phyloP scores from a whole-genome alignment of 2,329 filamentous ascomycete species.

The Cladorrhinum sp. region DNA sequence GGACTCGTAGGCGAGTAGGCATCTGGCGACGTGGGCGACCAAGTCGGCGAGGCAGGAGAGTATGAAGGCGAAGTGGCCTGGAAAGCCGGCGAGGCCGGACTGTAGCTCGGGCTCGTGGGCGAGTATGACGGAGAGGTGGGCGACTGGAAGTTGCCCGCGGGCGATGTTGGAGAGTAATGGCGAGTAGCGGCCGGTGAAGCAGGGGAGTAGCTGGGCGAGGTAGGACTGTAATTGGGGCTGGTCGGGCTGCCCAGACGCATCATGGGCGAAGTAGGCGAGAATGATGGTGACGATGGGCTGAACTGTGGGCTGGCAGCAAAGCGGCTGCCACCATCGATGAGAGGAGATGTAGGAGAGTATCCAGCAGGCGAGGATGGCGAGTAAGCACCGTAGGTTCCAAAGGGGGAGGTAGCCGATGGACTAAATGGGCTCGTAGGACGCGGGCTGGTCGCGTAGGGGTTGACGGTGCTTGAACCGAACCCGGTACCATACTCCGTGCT shows the following conservation, averaged over 20 bases:
- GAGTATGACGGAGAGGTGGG: conserved; percentile 73
- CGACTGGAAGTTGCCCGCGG: conserved; percentile 63
- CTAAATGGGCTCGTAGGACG: conserved; percentile 73
- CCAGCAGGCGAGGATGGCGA: conserved; percentile 74
- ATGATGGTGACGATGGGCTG: conserved; percentile 61
- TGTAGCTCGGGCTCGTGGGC: conserved; percentile 68
- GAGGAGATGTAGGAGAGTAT: conserved; percentile 75
- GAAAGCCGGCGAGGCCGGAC: conserved; percentile 62
- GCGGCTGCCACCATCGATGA: conserved; percentile 52
- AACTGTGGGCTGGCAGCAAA: conserved; percentile 61
- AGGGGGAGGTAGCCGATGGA: conserved; percentile 63
- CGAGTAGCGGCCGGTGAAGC: conserved; percentile 56
- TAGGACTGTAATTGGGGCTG: conserved; percentile 62
- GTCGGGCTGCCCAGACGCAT: conserved; percentile 53
- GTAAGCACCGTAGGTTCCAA: conserved; percentile 58
- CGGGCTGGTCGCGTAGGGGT: conserved; percentile 69
- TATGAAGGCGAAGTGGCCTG: conserved; percentile 58
- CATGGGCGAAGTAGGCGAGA: conserved; percentile 61
- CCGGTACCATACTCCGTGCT: conserved; percentile 56
- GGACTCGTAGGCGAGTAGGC: conserved; percentile 64
- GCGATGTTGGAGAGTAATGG: conserved; percentile 69
- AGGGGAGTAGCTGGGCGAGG: conserved; percentile 63
- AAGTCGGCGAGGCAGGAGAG: conserved; percentile 69
- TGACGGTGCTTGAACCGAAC: conserved; percentile 51
- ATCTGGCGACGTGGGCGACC: conserved; percentile 70